These are phyloP conservation scores for Xylaria sp. DNA, from an alignment of 2,329 filamentous ascomycete genomes.

Conservation along the genomic window DNA sequence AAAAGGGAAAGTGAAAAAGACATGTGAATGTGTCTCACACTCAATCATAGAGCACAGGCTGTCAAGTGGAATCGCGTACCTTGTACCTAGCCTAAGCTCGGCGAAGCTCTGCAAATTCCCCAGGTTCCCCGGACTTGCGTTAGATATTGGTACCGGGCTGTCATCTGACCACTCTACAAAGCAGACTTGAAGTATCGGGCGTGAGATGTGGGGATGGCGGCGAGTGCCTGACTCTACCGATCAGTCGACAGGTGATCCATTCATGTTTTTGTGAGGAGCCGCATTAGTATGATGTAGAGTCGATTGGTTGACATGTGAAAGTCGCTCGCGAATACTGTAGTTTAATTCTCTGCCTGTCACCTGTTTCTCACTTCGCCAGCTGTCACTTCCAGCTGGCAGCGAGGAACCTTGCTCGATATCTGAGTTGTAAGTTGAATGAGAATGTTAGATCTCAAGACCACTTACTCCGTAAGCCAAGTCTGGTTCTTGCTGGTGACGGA, in stretches of 20 bases:
- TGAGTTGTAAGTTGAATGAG: too few relatives aligned
- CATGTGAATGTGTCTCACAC: constrained; percentile 20
- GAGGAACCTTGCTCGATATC: neutral
- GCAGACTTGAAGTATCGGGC: constrained; percentile 11
- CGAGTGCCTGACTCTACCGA: constrained; percentile 14
- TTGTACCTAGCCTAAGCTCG: neutral
- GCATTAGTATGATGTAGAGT: neutral
- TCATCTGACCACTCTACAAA: constrained; percentile 24
- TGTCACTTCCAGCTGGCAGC: neutral
- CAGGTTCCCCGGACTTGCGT: constrained; percentile 20
- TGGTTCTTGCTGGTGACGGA: too few relatives aligned
- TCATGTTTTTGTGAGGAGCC: constrained; percentile 23
- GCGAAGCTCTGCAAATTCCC: neutral
- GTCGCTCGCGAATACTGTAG: neutral
- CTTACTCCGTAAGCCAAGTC: too few relatives aligned
- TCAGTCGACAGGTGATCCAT: constrained; percentile 19
- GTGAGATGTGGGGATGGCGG: constrained; percentile 12
- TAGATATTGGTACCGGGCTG: neutral
- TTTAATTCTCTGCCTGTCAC: neutral
- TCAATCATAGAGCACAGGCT: neutral
- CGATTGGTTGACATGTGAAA: constrained; percentile 32
- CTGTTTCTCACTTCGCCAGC: neutral
- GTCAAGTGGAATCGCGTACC: neutral
- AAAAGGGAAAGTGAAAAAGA: neutral
- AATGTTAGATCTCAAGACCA: too few relatives aligned